Conservation (phyloP, 1,284 basidiomycete species). For the Jaminaea rosea region DNA sequence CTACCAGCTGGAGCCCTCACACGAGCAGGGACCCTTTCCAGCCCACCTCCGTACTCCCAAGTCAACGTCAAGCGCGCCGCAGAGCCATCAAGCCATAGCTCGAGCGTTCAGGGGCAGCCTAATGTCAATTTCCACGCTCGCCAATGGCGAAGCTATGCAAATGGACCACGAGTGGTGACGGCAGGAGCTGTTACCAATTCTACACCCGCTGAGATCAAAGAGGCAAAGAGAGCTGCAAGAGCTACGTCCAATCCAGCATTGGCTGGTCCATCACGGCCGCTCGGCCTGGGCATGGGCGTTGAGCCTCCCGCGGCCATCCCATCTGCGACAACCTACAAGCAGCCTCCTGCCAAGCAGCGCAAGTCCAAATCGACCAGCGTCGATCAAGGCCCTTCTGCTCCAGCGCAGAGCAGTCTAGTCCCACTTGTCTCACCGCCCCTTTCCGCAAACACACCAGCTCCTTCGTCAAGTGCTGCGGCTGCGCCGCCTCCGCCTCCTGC, state of each 20-base stretch:
- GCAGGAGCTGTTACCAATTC: too few species aligned
- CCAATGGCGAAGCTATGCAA: slow-evolving; percentile 30
- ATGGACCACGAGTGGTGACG: slow-evolving; percentile 32
- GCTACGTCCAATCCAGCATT: slow-evolving; percentile 12
- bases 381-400: too few species aligned
- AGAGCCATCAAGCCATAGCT: slow-evolving; percentile 43
- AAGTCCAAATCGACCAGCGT: too few species aligned
- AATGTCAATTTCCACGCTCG: slow-evolving; percentile 39
- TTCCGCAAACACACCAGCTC: too few species aligned
- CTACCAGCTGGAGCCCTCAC: slow-evolving; percentile 9
- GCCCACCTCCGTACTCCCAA: slow-evolving; percentile 27
- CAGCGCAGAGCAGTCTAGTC: too few species aligned
- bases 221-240: too few species aligned
- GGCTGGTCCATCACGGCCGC: slow-evolving; percentile 8
- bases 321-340: slow-evolving; percentile 12
- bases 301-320: slow-evolving; percentile 1
- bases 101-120: slow-evolving; percentile 40
- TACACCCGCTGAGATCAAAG: too few species aligned
- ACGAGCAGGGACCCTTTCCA: slow-evolving; percentile 21
- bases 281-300: background rate
- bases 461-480: too few species aligned
- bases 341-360: slow-evolving; percentile 3
- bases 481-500: too few species aligned
- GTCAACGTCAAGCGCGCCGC: slow-evolving; percentile 18
- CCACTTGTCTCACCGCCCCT: too few species aligned